Evolutionary conservation across 805 yeast species (phyloP), one percentile per base, ranked within the genome.

Genomic region (Clavispora fructus): DNA sequence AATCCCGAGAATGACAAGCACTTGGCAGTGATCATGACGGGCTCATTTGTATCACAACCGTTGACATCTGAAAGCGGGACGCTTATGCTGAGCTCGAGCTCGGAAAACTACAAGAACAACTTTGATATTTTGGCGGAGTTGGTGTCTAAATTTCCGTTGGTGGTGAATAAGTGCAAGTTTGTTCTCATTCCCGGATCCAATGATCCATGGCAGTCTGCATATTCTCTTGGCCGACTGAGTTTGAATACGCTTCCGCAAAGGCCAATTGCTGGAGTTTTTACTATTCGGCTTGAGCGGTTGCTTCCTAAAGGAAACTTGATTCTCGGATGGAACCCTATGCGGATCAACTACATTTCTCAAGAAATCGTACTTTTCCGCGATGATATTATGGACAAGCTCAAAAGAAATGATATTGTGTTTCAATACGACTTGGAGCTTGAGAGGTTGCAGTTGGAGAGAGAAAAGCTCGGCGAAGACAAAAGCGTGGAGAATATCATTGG

Each of bases 151-250:
- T 86, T 69, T 54, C 85, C 88, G 0, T 59, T 62, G 4, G 64
- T 89, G 7, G 67, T 81, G 12, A 59, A 67, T 7, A 59, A 67
- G 7, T 74, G 85, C 27, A 81, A 84, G 43, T 63, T 94, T 27
- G 67, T 89, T 1, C 78, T 94, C 48, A 69, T 92, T 1, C 97
- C 98, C 0, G 98, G 99, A 1, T 79, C 80, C 37, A 86, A 88
- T 54, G 99, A 94, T 65, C 97, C 97, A 0, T 94, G 98, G 97
- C 82, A 83, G 31, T 79, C 94, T 1, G 71, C 83, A 45, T 77
- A 76, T 41, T 75, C 86, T 1, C 72, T 83, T 42, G 90, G 92
- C 4, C 56, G 69, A 8, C 61, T 72, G 0, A 61, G 63, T 42
- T 45, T 68, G 32, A 62, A 64, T 39, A 48, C 59, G 35, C 58